Evolutionary conservation across 257 asterid genomes (phyloP), one percentile per base, ranked within the genome.

Genomic region (Galeopsis tetrahit): DNA sequence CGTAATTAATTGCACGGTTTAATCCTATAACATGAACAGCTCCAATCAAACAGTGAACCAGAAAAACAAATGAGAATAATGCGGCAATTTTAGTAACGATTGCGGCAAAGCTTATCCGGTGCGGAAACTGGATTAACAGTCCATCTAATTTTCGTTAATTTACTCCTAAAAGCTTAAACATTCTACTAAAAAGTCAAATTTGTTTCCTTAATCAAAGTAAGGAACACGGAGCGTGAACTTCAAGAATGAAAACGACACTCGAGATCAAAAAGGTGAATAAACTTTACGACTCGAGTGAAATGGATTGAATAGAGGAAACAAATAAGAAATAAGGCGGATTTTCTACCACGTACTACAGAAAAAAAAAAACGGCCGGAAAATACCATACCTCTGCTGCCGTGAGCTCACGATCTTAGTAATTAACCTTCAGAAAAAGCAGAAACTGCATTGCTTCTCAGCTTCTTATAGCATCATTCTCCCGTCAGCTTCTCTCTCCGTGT

Each of bases 231-330:
- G 73, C 69, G 82, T 79, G 76, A 79, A 69, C 57, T 66, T 72
- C 79, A 78, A 79, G 77, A 60, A 35, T 7, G 66, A 31, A 33
- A 63, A 61, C 69, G 21, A 77, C 70, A 66, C 69, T 76, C 46
- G 77, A 75, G 82, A 77, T 77, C 76, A 72, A 65, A 75, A 75
- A 66, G 72, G 81, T 36, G 56, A 67, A 42, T 62, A 77, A 69
- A 82, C 71, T 77, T 15, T 59, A 78, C 74, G 74, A 82, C 71
- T 72, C 69, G 73, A 62, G 73, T 66, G 60, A 72, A 76, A 66
- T 38, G 10, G 58, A 71, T 51, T 17, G 63, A 60, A 70, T 63
- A 39, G 55, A n/a, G 13, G 69, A 28, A 35, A 78, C 51, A 14
- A 32, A 59, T 38, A 53, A 5, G 15, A 48, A n/a, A 14, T 66